Conservation (phyloP, 2,329 filamentous ascomycete genomes). For the Dactylellina drechsleri region DNA sequence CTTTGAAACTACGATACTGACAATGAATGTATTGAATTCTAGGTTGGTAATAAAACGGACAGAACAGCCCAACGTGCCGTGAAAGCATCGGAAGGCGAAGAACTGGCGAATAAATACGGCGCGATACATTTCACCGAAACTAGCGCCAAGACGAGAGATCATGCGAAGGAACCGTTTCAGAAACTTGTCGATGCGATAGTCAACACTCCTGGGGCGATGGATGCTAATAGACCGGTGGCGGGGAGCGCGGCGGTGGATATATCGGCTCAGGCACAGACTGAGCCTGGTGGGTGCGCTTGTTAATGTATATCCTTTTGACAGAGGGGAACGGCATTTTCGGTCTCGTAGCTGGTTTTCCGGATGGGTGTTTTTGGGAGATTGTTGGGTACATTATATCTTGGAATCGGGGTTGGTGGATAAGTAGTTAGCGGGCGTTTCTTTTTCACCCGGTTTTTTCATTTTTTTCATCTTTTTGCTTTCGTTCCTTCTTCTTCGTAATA, state of each 20-base stretch:
- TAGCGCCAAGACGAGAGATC: constrained; percentile 68
- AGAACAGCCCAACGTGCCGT: constrained; percentile 64
- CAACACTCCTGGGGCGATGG: constrained; percentile 64
- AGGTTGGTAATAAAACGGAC: constrained; percentile 68
- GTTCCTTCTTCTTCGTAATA: constrained; percentile 12
- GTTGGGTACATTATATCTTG: constrained; percentile 34
- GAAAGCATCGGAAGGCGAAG: constrained; percentile 65
- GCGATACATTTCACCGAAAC: constrained; percentile 67
- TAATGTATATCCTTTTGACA: constrained; percentile 3
- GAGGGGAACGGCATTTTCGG: too few relatives aligned
- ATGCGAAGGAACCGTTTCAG: constrained; percentile 67
- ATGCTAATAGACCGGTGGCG: constrained; percentile 57
- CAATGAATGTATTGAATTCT: background rate
- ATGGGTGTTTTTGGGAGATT: constrained; percentile 7
- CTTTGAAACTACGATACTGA: too few relatives aligned
- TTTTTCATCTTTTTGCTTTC: constrained; percentile 11
- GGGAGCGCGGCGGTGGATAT: constrained; percentile 56
- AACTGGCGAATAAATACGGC: constrained; percentile 64
- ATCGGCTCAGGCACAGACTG: constrained; percentile 51
- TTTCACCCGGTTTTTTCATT: background rate
- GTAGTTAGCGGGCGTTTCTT: constrained; percentile 40
- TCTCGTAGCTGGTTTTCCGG: background rate
- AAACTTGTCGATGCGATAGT: constrained; percentile 67
- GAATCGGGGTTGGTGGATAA: constrained; percentile 24
- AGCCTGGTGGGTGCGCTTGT: constrained; percentile 57